These are phyloP conservation scores for Colletotrichum coccodes DNA, from an alignment of 2,329 filamentous ascomycete genomes.

Conservation along the genomic window DNA sequence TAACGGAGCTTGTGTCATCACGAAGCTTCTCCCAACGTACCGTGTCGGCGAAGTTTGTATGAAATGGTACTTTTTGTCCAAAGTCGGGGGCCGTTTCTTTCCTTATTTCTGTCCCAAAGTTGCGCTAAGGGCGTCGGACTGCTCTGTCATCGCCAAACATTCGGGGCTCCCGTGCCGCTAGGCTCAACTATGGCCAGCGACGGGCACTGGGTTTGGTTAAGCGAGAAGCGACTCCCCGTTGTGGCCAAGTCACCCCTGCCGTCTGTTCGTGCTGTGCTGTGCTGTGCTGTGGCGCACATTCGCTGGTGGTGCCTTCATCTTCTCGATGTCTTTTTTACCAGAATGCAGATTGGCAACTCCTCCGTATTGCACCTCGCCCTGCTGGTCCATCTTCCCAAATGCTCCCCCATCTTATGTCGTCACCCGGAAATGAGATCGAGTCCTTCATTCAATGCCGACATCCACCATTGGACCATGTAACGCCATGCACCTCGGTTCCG, in stretches of 20 bases:
- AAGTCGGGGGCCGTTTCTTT: not conserved
- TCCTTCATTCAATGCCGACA: not conserved
- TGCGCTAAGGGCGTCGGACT: not conserved
- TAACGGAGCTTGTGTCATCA: too few relatives aligned
- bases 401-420: not conserved
- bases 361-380: not conserved
- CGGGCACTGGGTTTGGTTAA: not conserved
- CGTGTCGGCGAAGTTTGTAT: not conserved
- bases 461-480: not conserved
- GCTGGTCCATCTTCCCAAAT: too few relatives aligned
- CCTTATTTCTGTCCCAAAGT: not conserved
- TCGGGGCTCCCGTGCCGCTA: constrained; percentile 16
- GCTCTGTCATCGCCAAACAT: not conserved
- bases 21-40: not conserved
- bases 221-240: not conserved
- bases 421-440: not conserved
- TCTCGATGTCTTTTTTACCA: not conserved
- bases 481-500: not conserved
- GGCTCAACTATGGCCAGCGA: not conserved
- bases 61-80: not conserved
- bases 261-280: not conserved
- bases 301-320: not conserved
- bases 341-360: not conserved
- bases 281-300: too few relatives aligned
- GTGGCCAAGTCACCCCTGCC: too few relatives aligned